Percentiles rank a stretch among this genome's conserved stretches.
These are phyloP conservation scores for Madurella fahalii DNA, from an alignment of 2,329 filamentous ascomycete genomes.

Conservation along the genomic window DNA sequence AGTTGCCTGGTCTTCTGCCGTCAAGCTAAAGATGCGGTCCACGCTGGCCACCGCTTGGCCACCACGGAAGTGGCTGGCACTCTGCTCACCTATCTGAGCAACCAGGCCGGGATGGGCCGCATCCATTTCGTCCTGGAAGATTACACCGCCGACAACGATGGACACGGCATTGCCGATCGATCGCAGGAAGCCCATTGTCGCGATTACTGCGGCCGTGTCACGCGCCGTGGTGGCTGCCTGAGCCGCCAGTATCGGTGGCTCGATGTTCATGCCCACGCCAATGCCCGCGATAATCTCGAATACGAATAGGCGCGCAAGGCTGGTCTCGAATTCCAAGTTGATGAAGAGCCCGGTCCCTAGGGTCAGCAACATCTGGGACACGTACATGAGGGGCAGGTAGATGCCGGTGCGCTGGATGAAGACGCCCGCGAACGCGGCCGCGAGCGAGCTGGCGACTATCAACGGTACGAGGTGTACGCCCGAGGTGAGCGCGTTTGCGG, in stretches of 20 bases:
- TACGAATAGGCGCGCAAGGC: slow-evolving; percentile 54
- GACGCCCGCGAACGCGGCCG: slow-evolving; percentile 55
- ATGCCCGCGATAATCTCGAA: slow-evolving; percentile 62
- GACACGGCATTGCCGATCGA: slow-evolving; percentile 65
- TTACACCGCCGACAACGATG: slow-evolving; percentile 70
- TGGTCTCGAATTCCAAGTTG: slow-evolving; percentile 50
- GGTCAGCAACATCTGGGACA: slow-evolving; percentile 54
- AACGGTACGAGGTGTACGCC: slow-evolving; percentile 72
- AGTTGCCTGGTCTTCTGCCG: slow-evolving; percentile 34
- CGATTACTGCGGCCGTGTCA: slow-evolving; percentile 66
- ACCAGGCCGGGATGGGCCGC: slow-evolving; percentile 41
- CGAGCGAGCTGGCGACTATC: slow-evolving; percentile 62
- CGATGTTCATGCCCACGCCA: slow-evolving; percentile 65
- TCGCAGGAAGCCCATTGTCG: slow-evolving; percentile 63
- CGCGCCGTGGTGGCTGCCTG: slow-evolving; percentile 58
- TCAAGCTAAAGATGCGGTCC: slow-evolving; percentile 44
- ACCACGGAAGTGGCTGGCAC: slow-evolving; percentile 41
- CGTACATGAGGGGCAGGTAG: slow-evolving; percentile 58
- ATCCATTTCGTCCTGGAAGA: slow-evolving; percentile 72
- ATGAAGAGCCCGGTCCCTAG: slow-evolving; percentile 63
- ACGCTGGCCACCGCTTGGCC: slow-evolving; percentile 49
- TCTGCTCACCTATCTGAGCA: slow-evolving; percentile 44
- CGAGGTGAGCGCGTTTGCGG: slow-evolving; percentile 63
- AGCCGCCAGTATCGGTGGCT: slow-evolving; percentile 63
- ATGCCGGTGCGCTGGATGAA: slow-evolving; percentile 61